Percentiles rank a stretch among this genome's conserved stretches.
Evolutionary conservation across 129 eudicot genomes (phyloP).

Genomic region (Deinandra increscens): DNA sequence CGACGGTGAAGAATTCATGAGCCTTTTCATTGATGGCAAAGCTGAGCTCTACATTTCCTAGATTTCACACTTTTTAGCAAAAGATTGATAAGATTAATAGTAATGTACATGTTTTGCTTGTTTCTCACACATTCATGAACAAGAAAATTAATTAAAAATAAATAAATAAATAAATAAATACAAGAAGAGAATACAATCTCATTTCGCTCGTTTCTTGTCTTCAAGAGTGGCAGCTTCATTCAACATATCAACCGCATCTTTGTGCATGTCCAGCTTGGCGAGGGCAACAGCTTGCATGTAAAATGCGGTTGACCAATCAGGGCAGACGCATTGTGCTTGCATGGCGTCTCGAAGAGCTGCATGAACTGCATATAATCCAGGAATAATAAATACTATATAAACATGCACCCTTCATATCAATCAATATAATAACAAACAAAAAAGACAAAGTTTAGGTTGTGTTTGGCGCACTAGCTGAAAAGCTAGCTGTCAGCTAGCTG

Average conservation of each 20-base stretch:
- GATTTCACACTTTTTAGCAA: slow-evolving; percentile 25
- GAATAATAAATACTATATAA: too few relatives aligned
- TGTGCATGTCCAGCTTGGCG: slow-evolving; percentile 92
- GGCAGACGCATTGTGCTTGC: slow-evolving; percentile 96
- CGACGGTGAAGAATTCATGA: slow-evolving; percentile 98
- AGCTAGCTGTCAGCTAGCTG: too few relatives aligned
- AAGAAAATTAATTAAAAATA: neutral
- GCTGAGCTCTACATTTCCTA: slow-evolving; percentile 80
- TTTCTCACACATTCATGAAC: neutral
- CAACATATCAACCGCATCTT: slow-evolving; percentile 91
- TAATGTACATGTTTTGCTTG: slow-evolving; percentile 36
- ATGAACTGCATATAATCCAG: too few relatives aligned
- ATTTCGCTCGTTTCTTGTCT: slow-evolving; percentile 63
- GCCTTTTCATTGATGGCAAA: slow-evolving; percentile 97
- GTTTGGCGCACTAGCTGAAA: too few relatives aligned
- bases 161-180: neutral
- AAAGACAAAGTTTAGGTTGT: too few relatives aligned
- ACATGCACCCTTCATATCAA: too few relatives aligned
- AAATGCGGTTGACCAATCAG: slow-evolving; percentile 95
- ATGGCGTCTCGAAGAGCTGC: slow-evolving; percentile 94
- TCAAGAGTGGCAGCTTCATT: slow-evolving; percentile 85
- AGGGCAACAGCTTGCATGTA: slow-evolving; percentile 98
- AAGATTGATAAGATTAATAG: slow-evolving; percentile 18
- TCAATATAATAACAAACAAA: neutral
- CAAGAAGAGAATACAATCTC: slow-evolving; percentile 3